Evolutionary conservation across 2,329 filamentous ascomycete genomes (phyloP).

Genomic region (Aspergillus spinulosporus): DNA sequence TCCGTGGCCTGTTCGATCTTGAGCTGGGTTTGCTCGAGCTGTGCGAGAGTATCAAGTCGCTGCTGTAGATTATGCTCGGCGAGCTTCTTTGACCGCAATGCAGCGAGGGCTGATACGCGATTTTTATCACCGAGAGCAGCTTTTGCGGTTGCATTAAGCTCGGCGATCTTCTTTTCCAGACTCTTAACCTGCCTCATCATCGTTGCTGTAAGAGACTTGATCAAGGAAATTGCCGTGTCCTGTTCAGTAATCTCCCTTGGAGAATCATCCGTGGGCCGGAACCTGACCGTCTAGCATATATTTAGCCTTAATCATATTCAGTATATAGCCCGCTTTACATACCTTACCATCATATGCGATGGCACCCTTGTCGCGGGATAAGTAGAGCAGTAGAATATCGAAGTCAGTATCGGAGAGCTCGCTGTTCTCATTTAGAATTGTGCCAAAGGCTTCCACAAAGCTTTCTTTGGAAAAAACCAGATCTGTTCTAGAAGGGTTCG

Average conservation of each 20-base stretch:
- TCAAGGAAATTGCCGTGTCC: conserved; percentile 76
- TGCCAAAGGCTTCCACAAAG: conserved; percentile 61
- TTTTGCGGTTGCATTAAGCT: conserved; percentile 60
- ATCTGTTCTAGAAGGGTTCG: conserved; percentile 58
- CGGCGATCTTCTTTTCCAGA: conserved; percentile 57
- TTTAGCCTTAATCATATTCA: conserved; percentile 20
- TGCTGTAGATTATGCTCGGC: conserved; percentile 72
- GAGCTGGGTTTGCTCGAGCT: conserved; percentile 80
- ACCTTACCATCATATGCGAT: conserved; percentile 52
- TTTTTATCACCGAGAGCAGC: conserved; percentile 72
- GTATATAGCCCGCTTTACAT: conserved; percentile 17
- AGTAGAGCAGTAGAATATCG: conserved; percentile 67
- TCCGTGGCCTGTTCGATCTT: conserved; percentile 83
- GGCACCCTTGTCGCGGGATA: conserved; percentile 65
- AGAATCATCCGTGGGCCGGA: conserved; percentile 58
- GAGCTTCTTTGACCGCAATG: conserved; percentile 78
- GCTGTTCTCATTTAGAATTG: conserved; percentile 51
- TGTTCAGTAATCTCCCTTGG: conserved; percentile 66
- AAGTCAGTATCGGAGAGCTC: conserved; percentile 64
- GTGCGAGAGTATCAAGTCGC: conserved; percentile 70
- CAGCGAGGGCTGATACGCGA: conserved; percentile 70
- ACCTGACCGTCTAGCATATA: conserved; percentile 65
- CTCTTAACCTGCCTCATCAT: conserved; percentile 67
- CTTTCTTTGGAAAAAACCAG: conserved; percentile 66
- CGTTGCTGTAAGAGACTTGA: conserved; percentile 70